Conservation (phyloP, 202 grass and related monocot species). For the Panicum hallii region DNA sequence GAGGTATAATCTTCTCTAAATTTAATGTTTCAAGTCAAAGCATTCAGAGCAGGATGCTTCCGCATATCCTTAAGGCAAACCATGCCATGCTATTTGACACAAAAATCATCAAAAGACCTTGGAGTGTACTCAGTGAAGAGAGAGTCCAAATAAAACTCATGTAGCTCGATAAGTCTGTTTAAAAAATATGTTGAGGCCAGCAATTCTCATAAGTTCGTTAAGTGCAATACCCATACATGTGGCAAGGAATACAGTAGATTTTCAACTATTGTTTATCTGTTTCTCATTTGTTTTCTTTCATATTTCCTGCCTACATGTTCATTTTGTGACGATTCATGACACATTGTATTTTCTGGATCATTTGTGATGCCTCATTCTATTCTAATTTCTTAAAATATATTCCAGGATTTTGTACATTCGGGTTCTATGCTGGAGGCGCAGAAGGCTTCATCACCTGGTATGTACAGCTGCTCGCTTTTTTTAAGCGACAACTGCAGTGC, state of each 20-base stretch:
- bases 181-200: background rate
- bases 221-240: background rate
- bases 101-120: conserved; percentile 13
- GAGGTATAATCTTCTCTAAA: background rate
- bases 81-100: background rate
- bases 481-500: background rate
- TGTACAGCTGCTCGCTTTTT: conserved; percentile 22
- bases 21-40: conserved; percentile 25
- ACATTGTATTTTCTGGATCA: conserved; percentile 17
- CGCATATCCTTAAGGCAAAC: background rate
- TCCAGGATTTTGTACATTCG: conserved; percentile 41
- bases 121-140: background rate
- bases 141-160: conserved; percentile 26
- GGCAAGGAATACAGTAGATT: conserved; percentile 18
- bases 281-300: background rate
- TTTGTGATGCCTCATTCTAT: background rate
- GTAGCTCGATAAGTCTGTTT: background rate
- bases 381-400: conserved; percentile 35
- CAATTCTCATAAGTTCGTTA: background rate
- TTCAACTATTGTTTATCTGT: background rate
- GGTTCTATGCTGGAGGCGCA: conserved; percentile 39
- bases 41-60: background rate
- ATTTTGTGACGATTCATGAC: background rate
- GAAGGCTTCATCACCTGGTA: conserved; percentile 55
- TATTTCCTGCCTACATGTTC: background rate